phyloP scores from a whole-genome alignment of 257 asterid genomes.

The Fraxinus americana region DNA sequence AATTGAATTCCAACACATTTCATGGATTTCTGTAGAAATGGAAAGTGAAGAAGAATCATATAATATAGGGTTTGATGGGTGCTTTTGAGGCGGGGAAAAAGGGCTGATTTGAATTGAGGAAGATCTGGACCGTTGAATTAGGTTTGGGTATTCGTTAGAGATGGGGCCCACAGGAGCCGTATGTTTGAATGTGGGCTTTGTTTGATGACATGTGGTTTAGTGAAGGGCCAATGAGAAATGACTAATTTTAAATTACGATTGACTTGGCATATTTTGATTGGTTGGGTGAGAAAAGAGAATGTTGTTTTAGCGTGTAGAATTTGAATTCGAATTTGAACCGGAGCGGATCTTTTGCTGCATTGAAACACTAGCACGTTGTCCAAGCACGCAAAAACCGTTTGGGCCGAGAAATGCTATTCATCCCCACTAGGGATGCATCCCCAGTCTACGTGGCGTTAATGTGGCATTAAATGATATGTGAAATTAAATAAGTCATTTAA shows the following conservation, averaged over 20 bases:
- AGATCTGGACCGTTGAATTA: constrained; percentile 56
- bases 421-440: no score
- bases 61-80: constrained; percentile 31
- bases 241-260: background rate
- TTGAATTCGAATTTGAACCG: constrained; percentile 57
- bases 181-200: constrained; percentile 31
- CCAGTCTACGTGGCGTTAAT: no score
- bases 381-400: background rate
- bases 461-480: no score
- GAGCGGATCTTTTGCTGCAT: constrained; percentile 29
- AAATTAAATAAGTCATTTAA: no score
- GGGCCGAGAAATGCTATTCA: no score
- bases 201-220: background rate
- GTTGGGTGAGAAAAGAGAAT: constrained; percentile 17
- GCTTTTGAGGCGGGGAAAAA: constrained; percentile 61
- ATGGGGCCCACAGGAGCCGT: constrained; percentile 49
- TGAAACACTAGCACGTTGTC: constrained; percentile 25
- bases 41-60: constrained; percentile 5
- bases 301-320: constrained; percentile 35
- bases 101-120: constrained; percentile 46
- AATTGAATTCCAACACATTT: background rate
- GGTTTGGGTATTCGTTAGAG: constrained; percentile 57
- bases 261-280: background rate
- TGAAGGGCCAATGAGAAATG: constrained; percentile 24
- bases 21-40: constrained; percentile 7